These are phyloP conservation scores for Lithospermum erythrorhizon DNA, from an alignment of 257 asterid species.

Conservation along the genomic window DNA sequence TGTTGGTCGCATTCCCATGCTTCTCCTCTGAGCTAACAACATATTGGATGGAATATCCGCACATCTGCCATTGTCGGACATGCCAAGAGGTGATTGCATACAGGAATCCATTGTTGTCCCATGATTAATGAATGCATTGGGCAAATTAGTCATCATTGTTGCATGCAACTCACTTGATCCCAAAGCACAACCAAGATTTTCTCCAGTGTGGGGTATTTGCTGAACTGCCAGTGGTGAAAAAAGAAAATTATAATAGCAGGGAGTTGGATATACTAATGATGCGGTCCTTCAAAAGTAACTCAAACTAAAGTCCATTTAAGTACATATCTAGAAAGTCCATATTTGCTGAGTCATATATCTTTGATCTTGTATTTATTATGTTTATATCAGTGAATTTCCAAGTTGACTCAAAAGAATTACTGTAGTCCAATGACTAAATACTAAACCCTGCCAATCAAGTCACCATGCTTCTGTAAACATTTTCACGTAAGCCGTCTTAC, in stretches of 20 bases:
- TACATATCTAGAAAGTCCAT: no score
- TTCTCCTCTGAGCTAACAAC: constrained; percentile 43
- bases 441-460: background rate
- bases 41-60: constrained; percentile 35
- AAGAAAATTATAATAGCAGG: background rate
- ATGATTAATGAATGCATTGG: constrained; percentile 28
- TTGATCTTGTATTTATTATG: no score
- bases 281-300: background rate
- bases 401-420: background rate
- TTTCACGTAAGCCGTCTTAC: constrained; percentile 30
- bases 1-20: constrained; percentile 35
- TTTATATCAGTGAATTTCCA: background rate
- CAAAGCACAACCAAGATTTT: constrained; percentile 29
- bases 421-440: background rate
- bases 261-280: background rate
- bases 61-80: constrained; percentile 32
- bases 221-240: constrained; percentile 30
- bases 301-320: background rate
- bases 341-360: background rate
- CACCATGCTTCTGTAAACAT: background rate
- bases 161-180: constrained; percentile 34
- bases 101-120: constrained; percentile 39
- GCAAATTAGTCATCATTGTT: constrained; percentile 17
- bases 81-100: constrained; percentile 33
- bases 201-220: constrained; percentile 26